These are phyloP conservation scores for Mortierella sp. DNA, from an alignment of 371 early-diverging fungal species.

Conservation along the genomic window DNA sequence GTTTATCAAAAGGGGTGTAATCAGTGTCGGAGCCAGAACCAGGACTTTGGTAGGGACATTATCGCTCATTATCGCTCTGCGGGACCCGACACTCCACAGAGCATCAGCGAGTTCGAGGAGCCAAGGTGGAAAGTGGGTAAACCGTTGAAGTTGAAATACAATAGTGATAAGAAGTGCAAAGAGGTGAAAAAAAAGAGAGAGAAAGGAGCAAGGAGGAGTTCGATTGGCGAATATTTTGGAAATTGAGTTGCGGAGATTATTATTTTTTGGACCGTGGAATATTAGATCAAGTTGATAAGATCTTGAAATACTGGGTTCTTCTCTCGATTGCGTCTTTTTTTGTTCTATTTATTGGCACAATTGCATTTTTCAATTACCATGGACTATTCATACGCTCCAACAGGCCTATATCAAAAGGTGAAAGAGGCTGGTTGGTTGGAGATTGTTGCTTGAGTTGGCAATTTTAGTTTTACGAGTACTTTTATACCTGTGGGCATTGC, in stretches of 20 bases:
- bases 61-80: not conserved
- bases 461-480: slow-evolving; percentile 7
- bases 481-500: slow-evolving; percentile 6
- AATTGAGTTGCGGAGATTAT: slow-evolving; percentile 49
- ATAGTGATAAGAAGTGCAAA: slow-evolving; percentile 7
- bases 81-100: slow-evolving; percentile 2
- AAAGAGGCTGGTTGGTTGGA: not conserved
- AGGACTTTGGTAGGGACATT: not conserved
- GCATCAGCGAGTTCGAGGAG: slow-evolving; percentile 4
- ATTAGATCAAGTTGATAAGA: slow-evolving; percentile 42
- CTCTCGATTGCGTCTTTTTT: slow-evolving; percentile 11
- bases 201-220: slow-evolving; percentile 2
- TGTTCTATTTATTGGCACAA: slow-evolving; percentile 5
- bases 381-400: not conserved
- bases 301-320: slow-evolving; percentile 5
- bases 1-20: slow-evolving; percentile 5
- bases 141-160: not conserved
- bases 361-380: not conserved
- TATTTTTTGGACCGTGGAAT: slow-evolving; percentile 20
- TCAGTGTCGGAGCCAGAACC: slow-evolving; percentile 2
- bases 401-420: not conserved
- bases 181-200: not conserved
- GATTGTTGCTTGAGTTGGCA: not conserved
- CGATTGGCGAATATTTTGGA: slow-evolving; percentile 7
- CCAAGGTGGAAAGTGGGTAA: not conserved